Evolutionary conservation across 2,329 filamentous ascomycete species (phyloP), one percentile per base, ranked within the genome.

Genomic region (Fusarium duplospermum): DNA sequence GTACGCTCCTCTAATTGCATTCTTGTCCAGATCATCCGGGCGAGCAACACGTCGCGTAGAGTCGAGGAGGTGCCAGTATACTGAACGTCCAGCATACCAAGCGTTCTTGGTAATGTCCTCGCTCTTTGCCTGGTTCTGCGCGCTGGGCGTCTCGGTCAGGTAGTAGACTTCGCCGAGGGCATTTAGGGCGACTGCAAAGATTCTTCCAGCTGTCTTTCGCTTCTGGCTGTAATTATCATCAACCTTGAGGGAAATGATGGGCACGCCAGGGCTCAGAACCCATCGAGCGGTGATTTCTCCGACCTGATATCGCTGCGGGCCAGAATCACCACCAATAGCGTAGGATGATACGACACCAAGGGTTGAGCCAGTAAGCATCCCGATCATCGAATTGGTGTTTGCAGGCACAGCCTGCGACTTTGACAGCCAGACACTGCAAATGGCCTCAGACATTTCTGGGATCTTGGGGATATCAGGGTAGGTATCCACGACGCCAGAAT

Each of bases 161-260:
- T 96, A 98, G 81, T 93, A 98, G 0, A 98, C 86, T 81, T 99
- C 96, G 2, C 96, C 96, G 10, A 99, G 86, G 0, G 96, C 96
- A 80, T 99, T 99, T 62, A 99, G 84, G n/a, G 91, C 94, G 47
- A 96, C 92, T n/a, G 94, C 94, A 94, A 95, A 98, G 14, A 96
- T 89, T 31, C 95, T 91, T 14, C 90, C 89, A 59, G 91, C 86
- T 5, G 89, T 85, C 79, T 92, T 92, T 33, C 95, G 91, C 76
- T 91, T 92, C 29, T 88, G 82, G 58, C 89, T 95, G 82, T 95
- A 96, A 62, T 90, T 90, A 31, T 98, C 95, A 78, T 99, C 96
- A 8, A 98, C 89, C 52, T 90, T 90, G 69, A 99, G 90, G 1
- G 91, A 90, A 63, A 98, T 89, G 70, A 99, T 96, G 0, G 96